These are phyloP conservation scores for Dryas octopetala DNA, from an alignment of 306 rosid species.

Conservation along the genomic window DNA sequence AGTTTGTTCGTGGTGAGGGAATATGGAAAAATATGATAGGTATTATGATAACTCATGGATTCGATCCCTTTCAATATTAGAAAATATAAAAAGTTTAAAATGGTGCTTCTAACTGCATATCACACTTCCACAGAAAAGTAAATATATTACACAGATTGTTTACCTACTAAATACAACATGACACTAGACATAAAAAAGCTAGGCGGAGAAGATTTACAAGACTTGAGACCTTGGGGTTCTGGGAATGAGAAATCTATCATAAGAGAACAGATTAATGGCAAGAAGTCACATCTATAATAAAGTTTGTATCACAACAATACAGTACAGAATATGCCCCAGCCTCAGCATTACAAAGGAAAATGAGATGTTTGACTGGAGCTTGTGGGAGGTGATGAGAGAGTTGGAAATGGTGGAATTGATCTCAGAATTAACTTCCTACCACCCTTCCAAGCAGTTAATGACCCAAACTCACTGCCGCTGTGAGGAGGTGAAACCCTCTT, in stretches of 20 bases:
- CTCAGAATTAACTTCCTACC: constrained; percentile 32
- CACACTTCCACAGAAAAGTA: too few relatives aligned
- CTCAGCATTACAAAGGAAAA: too few relatives aligned
- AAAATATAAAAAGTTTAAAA: too few relatives aligned
- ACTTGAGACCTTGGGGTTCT: background rate
- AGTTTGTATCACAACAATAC: background rate
- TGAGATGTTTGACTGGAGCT: background rate
- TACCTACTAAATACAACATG: too few relatives aligned
- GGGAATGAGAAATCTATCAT: background rate
- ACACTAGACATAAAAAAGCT: too few relatives aligned
- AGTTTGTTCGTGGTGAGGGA: too few relatives aligned
- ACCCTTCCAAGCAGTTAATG: constrained; percentile 10
- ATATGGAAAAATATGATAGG: too few relatives aligned
- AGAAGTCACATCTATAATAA: background rate
- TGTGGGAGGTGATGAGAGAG: constrained; percentile 11
- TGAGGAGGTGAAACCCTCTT: constrained; percentile 32
- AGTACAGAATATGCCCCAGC: background rate
- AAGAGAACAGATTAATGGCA: background rate
- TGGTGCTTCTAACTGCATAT: too few relatives aligned
- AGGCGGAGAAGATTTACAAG: too few relatives aligned
- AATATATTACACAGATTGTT: too few relatives aligned
- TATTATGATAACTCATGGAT: too few relatives aligned
- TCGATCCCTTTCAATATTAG: too few relatives aligned
- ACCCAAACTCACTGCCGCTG: constrained; percentile 2
- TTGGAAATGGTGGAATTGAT: constrained; percentile 27